A percentile compares a stretch with the other conserved stretches of the same genome.
phyloP scores from a whole-genome alignment of 495 filamentous ascomycete genomes.

The Letharia columbiana region DNA sequence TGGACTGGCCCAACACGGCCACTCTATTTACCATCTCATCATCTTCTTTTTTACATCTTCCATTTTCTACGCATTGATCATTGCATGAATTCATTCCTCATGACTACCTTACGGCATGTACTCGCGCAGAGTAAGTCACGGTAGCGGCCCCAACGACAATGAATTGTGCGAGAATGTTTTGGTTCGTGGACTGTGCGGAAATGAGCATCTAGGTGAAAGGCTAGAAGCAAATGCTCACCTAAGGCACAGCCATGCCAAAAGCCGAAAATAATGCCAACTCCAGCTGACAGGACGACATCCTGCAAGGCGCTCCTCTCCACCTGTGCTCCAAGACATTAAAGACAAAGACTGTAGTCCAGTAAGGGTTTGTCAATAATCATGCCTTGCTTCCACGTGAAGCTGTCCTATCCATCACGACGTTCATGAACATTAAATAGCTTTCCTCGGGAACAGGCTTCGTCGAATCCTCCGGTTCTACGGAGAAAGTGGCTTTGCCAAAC shows the following conservation, averaged over 20 bases:
- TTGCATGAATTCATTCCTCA: background rate
- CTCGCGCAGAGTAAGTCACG: no score
- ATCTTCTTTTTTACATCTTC: background rate
- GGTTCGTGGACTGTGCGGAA: conserved; percentile 6
- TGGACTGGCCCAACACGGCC: background rate
- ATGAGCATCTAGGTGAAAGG: background rate
- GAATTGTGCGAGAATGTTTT: background rate
- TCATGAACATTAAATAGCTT: background rate
- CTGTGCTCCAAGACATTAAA: background rate
- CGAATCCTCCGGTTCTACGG: background rate
- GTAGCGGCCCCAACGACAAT: background rate
- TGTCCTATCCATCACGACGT: background rate
- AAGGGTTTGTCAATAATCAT: background rate
- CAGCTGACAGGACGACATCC: background rate
- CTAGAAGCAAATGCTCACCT: conserved; percentile 6
- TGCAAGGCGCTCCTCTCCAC: background rate
- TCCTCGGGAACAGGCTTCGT: background rate
- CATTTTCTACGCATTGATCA: background rate
- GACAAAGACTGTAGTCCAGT: background rate
- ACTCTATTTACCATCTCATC: background rate
- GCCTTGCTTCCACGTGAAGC: background rate
- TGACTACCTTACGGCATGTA: no score
- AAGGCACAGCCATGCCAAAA: conserved; percentile 11
- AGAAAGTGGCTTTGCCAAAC: conserved; percentile 3
- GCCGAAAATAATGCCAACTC: background rate